Base-by-base conservation (phyloP, 768 basidiomycete genomes). In the Kwoniella pini region DNA sequence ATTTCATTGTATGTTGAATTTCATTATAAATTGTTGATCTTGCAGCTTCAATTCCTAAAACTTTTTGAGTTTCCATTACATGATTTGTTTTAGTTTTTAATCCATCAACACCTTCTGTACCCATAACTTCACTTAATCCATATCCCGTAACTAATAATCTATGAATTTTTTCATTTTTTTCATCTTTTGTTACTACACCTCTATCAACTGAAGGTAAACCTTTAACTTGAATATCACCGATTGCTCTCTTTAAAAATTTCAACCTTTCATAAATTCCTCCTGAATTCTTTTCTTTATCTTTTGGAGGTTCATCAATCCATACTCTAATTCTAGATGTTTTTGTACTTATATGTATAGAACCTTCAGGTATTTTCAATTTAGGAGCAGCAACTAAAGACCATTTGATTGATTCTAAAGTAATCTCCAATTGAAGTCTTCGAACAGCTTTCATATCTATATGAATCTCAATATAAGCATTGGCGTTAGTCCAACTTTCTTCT, bases 41-140 rank as follows among this genome's bases (percentile, higher is more conserved):
- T 3, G 96, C 94, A 4, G 96, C 96, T 74, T 99, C 96, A 61
- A 99, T 98, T 33, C 96, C 96, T n/a, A 99, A 84, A 7, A 98
- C 94, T 74, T 90, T 85, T 11, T 89, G 86, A 13, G 91, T 89
- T 77, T 99, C 96, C 70, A 98, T 96, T 75, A 99, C 89, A 79
- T 98, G 94, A 73, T 99, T 99, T 13, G 93, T 93, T 10, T 90
- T 87, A 12, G 96, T 97, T 60, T 89, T 83, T 71, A 90, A 86
- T 39, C 96, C 96, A 57, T 96, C 82, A 61, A 99, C 91, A 74
- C 95, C 93, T 94, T 96, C 93, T 0, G 92, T 95, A 24, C 85
- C 88, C 96, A 99, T 99, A 72, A 96, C 95, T 71, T 90, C 89
- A 68, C 93, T 89, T 57, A 99, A 81, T 15, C 96, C 96, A 78